A percentile compares a stretch with the other conserved stretches of the same genome.
These are phyloP conservation scores for Thelephora ganbajun DNA, from an alignment of 768 basidiomycete genomes.

Conservation along the genomic window DNA sequence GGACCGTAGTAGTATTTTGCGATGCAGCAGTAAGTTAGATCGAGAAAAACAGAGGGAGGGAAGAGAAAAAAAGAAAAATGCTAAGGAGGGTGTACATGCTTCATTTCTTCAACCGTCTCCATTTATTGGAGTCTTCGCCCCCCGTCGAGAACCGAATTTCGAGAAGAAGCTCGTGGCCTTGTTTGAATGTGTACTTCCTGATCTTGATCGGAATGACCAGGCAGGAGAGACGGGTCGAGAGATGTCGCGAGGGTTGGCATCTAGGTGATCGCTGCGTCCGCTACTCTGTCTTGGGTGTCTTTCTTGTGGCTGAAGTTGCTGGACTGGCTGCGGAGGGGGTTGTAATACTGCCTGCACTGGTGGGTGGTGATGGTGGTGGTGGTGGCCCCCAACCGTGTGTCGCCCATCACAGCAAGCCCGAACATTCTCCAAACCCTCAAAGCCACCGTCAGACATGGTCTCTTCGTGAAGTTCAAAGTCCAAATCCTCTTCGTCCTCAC, in stretches of 20 bases:
- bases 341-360: too few species aligned
- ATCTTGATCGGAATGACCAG: slow-evolving; percentile 75
- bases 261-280: slow-evolving; percentile 36
- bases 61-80: too few species aligned
- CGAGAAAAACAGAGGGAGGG: too few species aligned
- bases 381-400: slow-evolving; percentile 70
- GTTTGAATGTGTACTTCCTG: slow-evolving; percentile 60
- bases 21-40: too few species aligned
- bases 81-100: too few species aligned
- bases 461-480: slow-evolving; percentile 80
- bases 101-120: neutral
- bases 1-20: too few species aligned
- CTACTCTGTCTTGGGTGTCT: slow-evolving; percentile 9
- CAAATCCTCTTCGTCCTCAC: slow-evolving; percentile 44
- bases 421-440: slow-evolving; percentile 90
- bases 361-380: slow-evolving; percentile 35
- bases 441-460: slow-evolving; percentile 60
- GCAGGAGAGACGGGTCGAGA: slow-evolving; percentile 64
- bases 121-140: slow-evolving; percentile 15
- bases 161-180: slow-evolving; percentile 55
- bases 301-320: too few species aligned
- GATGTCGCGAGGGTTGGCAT: slow-evolving; percentile 31
- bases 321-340: too few species aligned
- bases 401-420: slow-evolving; percentile 82
- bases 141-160: slow-evolving; percentile 63